phyloP scores from a whole-genome alignment of 768 basidiomycete species.

The Pisolithus microcarpus region DNA sequence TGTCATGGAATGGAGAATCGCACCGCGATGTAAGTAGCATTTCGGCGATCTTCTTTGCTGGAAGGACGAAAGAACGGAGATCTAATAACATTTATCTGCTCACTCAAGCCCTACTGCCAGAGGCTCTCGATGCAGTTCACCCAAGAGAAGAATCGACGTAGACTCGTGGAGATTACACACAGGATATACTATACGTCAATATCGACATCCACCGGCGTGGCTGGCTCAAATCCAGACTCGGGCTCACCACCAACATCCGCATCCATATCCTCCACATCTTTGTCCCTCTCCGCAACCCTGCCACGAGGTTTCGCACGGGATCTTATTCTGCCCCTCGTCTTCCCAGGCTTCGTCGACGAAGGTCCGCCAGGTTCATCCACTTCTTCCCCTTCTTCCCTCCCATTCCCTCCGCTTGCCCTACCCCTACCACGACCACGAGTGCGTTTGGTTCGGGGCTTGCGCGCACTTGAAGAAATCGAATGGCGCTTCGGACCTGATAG shows the following conservation, averaged over 20 bases:
- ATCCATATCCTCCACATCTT: conserved; percentile 27
- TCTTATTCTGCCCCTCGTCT: conserved; percentile 25
- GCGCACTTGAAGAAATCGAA: conserved; percentile 2
- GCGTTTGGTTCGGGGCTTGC: conserved; percentile 21
- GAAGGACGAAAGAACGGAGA: too few species aligned
- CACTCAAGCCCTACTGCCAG: too few species aligned
- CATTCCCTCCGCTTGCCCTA: conserved; percentile 24
- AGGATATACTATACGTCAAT: conserved; percentile 38
- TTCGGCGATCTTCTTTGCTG: too few species aligned
- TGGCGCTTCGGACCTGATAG: conserved; percentile 17
- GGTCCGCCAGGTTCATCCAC: conserved; percentile 26
- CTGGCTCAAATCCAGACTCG: conserved; percentile 30
- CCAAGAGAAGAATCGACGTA: too few species aligned
- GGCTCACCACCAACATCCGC: conserved; percentile 18
- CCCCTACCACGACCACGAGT: conserved; percentile 26
- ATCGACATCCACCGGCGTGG: conserved; percentile 32
- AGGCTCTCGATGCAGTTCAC: too few species aligned
- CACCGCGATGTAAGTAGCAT: too few species aligned
- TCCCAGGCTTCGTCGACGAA: conserved; percentile 22
- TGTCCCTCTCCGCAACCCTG: conserved; percentile 19
- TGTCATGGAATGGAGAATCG: too few species aligned
- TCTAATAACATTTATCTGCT: too few species aligned
- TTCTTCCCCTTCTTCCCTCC: conserved; percentile 32
- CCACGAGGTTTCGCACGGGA: conserved; percentile 17
- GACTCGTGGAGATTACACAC: conserved; percentile 15